Evolutionary conservation across 441 rosid species (phyloP).

Genomic region (Kokia cookei): DNA sequence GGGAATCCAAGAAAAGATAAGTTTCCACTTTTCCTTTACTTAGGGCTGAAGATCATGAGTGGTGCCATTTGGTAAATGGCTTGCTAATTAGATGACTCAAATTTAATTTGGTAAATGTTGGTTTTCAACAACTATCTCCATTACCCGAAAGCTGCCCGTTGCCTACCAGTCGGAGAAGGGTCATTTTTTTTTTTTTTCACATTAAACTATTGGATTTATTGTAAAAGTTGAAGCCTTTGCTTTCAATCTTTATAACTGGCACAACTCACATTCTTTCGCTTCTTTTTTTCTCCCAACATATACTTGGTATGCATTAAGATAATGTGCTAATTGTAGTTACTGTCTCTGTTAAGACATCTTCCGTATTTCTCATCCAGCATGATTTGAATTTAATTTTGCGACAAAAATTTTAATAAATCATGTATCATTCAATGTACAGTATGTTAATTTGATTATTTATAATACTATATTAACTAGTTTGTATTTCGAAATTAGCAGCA

Average conservation of each 20-base stretch:
- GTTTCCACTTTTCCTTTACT: conserved; percentile 7
- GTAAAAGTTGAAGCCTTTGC: background rate
- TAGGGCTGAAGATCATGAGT: conserved; percentile 11
- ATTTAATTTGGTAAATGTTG: conserved; percentile 25
- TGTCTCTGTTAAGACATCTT: too few species aligned
- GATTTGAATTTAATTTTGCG: too few species aligned
- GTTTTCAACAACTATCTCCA: conserved; percentile 28
- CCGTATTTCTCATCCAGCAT: too few species aligned
- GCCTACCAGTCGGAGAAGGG: conserved; percentile 24
- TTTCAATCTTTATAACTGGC: background rate
- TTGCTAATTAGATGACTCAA: background rate
- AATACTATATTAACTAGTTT: too few species aligned
- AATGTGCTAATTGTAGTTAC: background rate
- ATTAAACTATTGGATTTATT: background rate
- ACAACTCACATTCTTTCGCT: background rate
- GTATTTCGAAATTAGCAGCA: too few species aligned
- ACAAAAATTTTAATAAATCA: too few species aligned
- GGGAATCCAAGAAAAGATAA: background rate
- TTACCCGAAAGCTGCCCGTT: conserved; percentile 18
- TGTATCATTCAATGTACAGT: too few species aligned
- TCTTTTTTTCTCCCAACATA: background rate
- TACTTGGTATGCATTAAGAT: too few species aligned
- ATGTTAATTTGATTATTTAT: too few species aligned
- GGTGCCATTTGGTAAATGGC: conserved; percentile 16
- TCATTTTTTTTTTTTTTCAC: background rate